Base-by-base conservation (phyloP, 129 eudicot species). In the Cynara cardunculus region DNA sequence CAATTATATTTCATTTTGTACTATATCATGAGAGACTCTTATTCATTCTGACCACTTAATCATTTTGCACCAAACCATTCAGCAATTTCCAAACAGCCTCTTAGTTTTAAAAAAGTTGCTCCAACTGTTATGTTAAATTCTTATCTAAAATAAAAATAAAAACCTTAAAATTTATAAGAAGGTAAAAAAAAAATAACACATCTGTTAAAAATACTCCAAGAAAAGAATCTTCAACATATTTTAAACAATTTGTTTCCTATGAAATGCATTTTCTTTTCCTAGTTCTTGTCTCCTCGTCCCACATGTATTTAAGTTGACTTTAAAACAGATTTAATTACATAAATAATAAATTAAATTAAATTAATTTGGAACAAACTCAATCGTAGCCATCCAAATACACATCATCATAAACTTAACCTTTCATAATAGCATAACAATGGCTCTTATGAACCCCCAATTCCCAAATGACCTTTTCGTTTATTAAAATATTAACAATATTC, bases 401-500 rank as follows among this genome's bases (percentile, higher is more conserved):
- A 64, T 77, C n/a, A n/a, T n/a, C n/a, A 34, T 34, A 34, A 34
- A 34, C 39, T 32, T 34, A 34, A 34, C 39, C 39, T 70, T 82
- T 82, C 81, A 35, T 35, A 69, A 71, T 59, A 27, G 37, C 26
- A 76, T 25, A 76, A 70, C 78, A 37, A 69, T 71, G 78, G 68
- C 82, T 76, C 78, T 76, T 82, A 76, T 76, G 14, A 77, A 56
- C 85, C 35, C 34, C 77, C 67, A 34, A 34, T n/a, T n/a, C n/a
- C n/a, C n/a, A 82, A 69, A 71, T 39, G 69, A 34, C 72, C 82
- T 59, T 82, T 82, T 76, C 49, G 24, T 62, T 27, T 8, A 69
- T 69, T 35, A 76, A 34, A 70, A 7, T n/a, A 59, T 1, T 31
- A 12, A 22, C 9, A 22, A 49, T 46, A 25, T 68, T 74, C 21